Evolutionary conservation across 345 rosid species (phyloP).

Genomic region (Tarenaya hassleriana): DNA sequence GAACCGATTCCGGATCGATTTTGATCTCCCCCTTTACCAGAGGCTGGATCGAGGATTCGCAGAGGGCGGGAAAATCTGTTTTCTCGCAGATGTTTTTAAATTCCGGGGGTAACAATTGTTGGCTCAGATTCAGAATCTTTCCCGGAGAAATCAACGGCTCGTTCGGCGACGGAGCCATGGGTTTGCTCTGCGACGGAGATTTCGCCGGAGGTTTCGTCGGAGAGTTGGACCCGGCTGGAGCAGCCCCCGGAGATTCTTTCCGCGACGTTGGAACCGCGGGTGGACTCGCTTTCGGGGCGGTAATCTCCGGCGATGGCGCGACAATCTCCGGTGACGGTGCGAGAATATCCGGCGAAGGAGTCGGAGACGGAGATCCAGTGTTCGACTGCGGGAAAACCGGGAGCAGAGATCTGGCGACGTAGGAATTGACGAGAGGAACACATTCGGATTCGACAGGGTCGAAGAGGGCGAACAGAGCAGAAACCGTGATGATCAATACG

Average conservation of each 20-base stretch:
- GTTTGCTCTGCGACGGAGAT: neutral
- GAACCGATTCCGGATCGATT: conserved; percentile 25
- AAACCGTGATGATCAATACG: conserved; percentile 24
- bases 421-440: conserved; percentile 4
- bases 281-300: too few species aligned
- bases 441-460: conserved; percentile 19
- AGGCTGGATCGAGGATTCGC: conserved; percentile 31
- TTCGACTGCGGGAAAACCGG: conserved; percentile 9
- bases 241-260: too few species aligned
- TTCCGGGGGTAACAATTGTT: conserved; percentile 16
- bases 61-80: conserved; percentile 35
- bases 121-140: neutral
- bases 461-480: conserved; percentile 18
- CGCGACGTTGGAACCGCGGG: too few species aligned
- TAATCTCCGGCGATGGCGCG: too few species aligned
- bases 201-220: neutral
- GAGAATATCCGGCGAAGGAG: conserved; percentile 5
- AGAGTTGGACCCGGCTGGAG: neutral
- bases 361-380: neutral
- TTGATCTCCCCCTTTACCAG: conserved; percentile 15
- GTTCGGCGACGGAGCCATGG: neutral
- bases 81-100: conserved; percentile 31
- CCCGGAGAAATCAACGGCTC: neutral
- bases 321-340: too few species aligned
- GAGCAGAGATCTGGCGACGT: conserved; percentile 15